These are phyloP conservation scores for Rhynchosporium secalis DNA, from an alignment of 2,329 filamentous ascomycete genomes.

Conservation along the genomic window DNA sequence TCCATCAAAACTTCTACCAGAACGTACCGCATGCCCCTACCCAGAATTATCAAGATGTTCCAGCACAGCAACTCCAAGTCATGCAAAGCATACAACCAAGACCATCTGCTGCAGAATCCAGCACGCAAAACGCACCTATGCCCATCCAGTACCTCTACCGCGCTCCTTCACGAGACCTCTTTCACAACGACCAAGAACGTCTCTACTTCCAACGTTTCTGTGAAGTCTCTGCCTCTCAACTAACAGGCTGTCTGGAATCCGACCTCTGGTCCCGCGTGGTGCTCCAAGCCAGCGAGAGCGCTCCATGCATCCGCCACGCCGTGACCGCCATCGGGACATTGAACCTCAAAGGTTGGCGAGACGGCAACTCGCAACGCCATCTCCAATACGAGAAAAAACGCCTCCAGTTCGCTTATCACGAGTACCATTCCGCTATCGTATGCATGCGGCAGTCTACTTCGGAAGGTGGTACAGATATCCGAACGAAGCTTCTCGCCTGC, in stretches of 20 bases:
- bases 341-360: slow-evolving; percentile 6
- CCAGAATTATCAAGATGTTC: neutral
- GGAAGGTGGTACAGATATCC: neutral
- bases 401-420: slow-evolving; percentile 14
- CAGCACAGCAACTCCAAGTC: neutral
- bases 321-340: slow-evolving; percentile 26
- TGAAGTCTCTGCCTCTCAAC: slow-evolving; percentile 19
- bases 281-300: slow-evolving; percentile 22
- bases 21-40: neutral
- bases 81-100: neutral
- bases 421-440: slow-evolving; percentile 14
- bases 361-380: neutral
- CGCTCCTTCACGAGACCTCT: neutral
- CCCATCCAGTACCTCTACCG: slow-evolving; percentile 1
- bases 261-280: slow-evolving; percentile 23
- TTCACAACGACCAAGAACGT: slow-evolving; percentile 22
- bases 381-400: slow-evolving; percentile 3
- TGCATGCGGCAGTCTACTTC: neutral
- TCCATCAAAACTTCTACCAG: neutral
- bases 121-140: neutral
- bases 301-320: slow-evolving; percentile 22
- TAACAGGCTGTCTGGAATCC: slow-evolving; percentile 19
- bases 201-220: slow-evolving; percentile 26
- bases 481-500: slow-evolving; percentile 17
- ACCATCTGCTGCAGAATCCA: neutral